Base-by-base conservation (phyloP, 805 yeast species). In the Suhomyces sp. region DNA sequence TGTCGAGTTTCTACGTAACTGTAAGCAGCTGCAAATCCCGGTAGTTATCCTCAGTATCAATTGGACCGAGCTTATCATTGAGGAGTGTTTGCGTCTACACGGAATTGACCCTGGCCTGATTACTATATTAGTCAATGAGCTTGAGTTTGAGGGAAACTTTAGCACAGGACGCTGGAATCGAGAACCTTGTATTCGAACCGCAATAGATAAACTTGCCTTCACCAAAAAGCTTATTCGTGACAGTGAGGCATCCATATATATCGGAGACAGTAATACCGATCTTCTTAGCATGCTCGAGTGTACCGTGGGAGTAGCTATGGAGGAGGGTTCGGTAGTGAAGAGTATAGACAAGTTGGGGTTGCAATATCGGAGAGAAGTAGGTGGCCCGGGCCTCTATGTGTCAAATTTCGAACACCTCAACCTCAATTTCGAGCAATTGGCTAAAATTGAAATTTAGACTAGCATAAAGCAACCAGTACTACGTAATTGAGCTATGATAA, bases 201-300 rank as follows among this genome's bases (percentile, higher is more conserved):
- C 86, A 0, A 60, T 63, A 5, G 88, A 85, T 62, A 85, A 85
- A 60, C 64, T 72, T 19, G 54, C 55, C 1, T 31, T 59, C 19
- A 55, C 69, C 0, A 42, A 57, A 5, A 26, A 45, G 5, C 47
- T 69, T 8, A 46, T 50, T 4, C 6, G 51, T 41, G 22, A 52
- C 12, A 36, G 56, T 15, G 64, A 58, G 17, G 57, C 59, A 0
- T 48, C 75, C 1, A 64, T 75, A 22, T 85, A 84, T 59, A 69
- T 84, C 13, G 90, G 90, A 1, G 90, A 85, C 58, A 82, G 88
- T 52, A 60, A 79, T 0, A 84, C 88, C 0, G 90, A 85, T 67
- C 66, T 82, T 3, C 61, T 82, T 35, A 73, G 84, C 0, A 66
- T 85, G 64, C 53, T 80, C 10, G 72, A 70, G 36, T 78, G 81